Evolutionary conservation across 305 asterid genomes (phyloP), one percentile per base, ranked within the genome.

Genomic region (Solanum hybrid): DNA sequence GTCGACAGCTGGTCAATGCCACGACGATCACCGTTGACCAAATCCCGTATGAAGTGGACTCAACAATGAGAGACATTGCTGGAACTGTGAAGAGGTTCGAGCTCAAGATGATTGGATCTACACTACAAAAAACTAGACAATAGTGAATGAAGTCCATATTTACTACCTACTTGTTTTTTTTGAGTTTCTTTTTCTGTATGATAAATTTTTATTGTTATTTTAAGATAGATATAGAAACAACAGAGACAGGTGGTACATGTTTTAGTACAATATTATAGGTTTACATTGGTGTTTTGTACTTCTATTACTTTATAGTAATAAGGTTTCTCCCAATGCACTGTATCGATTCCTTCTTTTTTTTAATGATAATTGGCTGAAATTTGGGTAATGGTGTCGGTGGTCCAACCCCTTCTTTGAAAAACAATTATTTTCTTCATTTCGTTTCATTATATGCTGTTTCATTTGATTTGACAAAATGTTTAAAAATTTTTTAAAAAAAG

Each of bases 51-150:
- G 86, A 91, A 10, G 13, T 93, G 92, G 99, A 96, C 89, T 84
- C 94, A 1, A 90, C 94, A 0, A 92, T 96, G 99, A 93, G 97
- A 14, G 90, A 92, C 6, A 89, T 91, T 17, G 98, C 98, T 22
- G 98, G 95, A 87, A 86, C 92, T 24, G 98, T 96, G 6, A 96
- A 96, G 91, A 92, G 94, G 64, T 96, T 95, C 40, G 98, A 96
- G 71, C 95, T 93, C 88, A 94, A 94, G 82, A 92, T 90, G 93
- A 94, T 96, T 36, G 98, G 99, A 27, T 72, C 95, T 32, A 72
- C 11, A 17, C 88, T 96, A 89, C 98, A 94, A 90, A 91, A 89
- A 86, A 96, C 96, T 10, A 92, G 91, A 24, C 98, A 96, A 90
- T 94, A 46, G 35, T 88, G 14, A 46, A 5, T 40, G 92, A 94